These are phyloP conservation scores for Termitomyces sp. DNA, from an alignment of 768 basidiomycete genomes.

Conservation along the genomic window DNA sequence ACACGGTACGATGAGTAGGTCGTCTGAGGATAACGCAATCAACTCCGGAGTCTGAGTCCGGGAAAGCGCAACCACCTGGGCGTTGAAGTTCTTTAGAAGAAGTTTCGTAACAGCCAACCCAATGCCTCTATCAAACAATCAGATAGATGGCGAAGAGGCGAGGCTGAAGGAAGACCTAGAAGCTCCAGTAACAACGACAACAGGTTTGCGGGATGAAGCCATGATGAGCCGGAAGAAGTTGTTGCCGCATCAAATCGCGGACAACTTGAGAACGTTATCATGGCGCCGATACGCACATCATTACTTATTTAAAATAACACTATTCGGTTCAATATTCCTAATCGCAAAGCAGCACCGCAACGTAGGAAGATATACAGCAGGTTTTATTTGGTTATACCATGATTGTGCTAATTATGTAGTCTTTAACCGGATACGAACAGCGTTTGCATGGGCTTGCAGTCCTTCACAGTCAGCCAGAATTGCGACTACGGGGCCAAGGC, in stretches of 20 bases:
- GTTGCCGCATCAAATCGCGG: not conserved
- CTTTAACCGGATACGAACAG: slow-evolving; percentile 80
- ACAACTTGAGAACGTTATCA: not conserved
- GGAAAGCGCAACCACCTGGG: slow-evolving; percentile 75
- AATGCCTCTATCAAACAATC: slow-evolving; percentile 47
- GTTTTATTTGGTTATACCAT: not conserved
- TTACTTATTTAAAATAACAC: not conserved
- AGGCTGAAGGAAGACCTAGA: slow-evolving; percentile 52
- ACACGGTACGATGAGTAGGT: slow-evolving; percentile 60
- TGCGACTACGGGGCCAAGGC: slow-evolving; percentile 83
- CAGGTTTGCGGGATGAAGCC: slow-evolving; percentile 36
- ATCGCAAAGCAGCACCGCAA: not conserved
- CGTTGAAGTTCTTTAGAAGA: slow-evolving; percentile 60
- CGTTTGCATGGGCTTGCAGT: slow-evolving; percentile 92
- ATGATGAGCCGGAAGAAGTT: not conserved
- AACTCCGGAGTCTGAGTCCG: slow-evolving; percentile 71
- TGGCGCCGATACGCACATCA: not conserved
- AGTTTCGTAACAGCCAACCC: slow-evolving; percentile 77
- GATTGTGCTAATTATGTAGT: slow-evolving; percentile 6
- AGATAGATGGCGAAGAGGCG: not conserved
- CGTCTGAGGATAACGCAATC: slow-evolving; percentile 42
- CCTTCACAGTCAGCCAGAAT: slow-evolving; percentile 95
- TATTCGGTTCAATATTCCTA: not conserved
- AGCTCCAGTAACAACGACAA: slow-evolving; percentile 82
- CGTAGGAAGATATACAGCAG: not conserved